Percentiles rank a stretch among this genome's conserved stretches.
phyloP scores from a whole-genome alignment of 345 rosid genomes.

The Mercurialis annua region DNA sequence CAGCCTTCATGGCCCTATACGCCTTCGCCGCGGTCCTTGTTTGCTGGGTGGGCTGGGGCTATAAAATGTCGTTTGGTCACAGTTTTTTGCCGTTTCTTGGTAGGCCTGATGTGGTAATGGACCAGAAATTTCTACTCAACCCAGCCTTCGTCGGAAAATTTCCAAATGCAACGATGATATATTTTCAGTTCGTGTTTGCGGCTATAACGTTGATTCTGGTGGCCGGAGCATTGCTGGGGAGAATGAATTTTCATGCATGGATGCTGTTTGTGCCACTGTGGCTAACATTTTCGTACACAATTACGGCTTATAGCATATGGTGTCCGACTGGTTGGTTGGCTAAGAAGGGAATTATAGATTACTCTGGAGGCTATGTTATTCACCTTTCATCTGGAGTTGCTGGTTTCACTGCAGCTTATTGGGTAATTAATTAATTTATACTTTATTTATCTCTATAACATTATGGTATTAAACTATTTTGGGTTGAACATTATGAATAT shows the following conservation, averaged over 20 bases:
- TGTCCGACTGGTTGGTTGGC: conserved; percentile 49
- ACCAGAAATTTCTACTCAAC: conserved; percentile 34
- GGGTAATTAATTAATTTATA: too few relatives aligned
- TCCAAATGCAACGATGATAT: conserved; percentile 62
- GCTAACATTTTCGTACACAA: conserved; percentile 60
- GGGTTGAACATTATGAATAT: too few relatives aligned
- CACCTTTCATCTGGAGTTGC: conserved; percentile 66
- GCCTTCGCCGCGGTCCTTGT: conserved; percentile 61
- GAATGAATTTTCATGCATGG: conserved; percentile 72
- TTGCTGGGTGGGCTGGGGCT: conserved; percentile 74
- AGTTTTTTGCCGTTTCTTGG: conserved; percentile 41
- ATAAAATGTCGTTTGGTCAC: conserved; percentile 49
- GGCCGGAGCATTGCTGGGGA: conserved; percentile 59
- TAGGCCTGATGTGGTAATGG: conserved; percentile 39
- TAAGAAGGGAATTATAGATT: conserved; percentile 51
- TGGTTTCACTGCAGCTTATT: conserved; percentile 66
- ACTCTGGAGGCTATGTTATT: conserved; percentile 60
- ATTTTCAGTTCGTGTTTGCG: conserved; percentile 59
- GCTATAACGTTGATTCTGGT: conserved; percentile 57
- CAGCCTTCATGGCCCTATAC: conserved; percentile 71
- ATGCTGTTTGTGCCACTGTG: conserved; percentile 71
- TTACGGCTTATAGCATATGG: conserved; percentile 56
- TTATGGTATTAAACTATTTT: too few relatives aligned
- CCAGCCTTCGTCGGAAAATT: conserved; percentile 23
- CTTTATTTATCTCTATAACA: too few relatives aligned